Conservation (phyloP, 225 moss, liverwort and hornwort genomes). For the Lunularia cruciata region DNA sequence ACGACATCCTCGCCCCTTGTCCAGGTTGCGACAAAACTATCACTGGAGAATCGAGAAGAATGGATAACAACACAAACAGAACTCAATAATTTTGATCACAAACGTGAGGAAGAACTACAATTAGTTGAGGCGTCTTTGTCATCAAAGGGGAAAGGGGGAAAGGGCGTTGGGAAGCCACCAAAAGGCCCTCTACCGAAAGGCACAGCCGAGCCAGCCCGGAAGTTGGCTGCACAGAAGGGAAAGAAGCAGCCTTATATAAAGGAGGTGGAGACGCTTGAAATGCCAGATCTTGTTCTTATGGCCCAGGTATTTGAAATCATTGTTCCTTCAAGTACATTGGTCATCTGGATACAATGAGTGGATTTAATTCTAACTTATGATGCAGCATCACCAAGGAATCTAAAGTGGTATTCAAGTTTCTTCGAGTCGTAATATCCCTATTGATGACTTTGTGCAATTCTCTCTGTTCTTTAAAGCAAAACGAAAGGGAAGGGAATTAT, state of each 20-base stretch:
- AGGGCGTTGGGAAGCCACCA: conserved; percentile 33
- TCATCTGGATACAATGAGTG: too few species aligned
- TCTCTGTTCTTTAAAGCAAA: too few species aligned
- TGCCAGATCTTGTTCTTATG: conserved; percentile 49
- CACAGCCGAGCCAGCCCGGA: conserved; percentile 19
- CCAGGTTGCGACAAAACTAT: conserved; percentile 32
- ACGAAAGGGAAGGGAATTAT: too few species aligned
- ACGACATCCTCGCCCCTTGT: too few species aligned
- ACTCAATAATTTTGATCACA: conserved; percentile 43
- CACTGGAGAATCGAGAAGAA: conserved; percentile 33
- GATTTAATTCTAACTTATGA: too few species aligned
- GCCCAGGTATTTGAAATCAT: too few species aligned
- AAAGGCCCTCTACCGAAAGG: conserved; percentile 44
- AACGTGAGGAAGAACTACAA: conserved; percentile 34
- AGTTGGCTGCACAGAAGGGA: conserved; percentile 31
- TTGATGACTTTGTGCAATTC: background rate
- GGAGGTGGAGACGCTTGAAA: conserved; percentile 29
- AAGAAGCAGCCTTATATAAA: conserved; percentile 19
- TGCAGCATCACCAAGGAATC: too few species aligned
- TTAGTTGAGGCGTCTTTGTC: background rate
- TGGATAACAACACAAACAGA: conserved; percentile 46
- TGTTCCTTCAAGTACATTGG: too few species aligned
- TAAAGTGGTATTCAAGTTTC: too few species aligned
- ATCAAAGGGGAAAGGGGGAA: conserved; percentile 24
- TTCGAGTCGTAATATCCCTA: background rate